A percentile compares a stretch with the other conserved stretches of the same genome.
phyloP scores from a whole-genome alignment of 306 rosid species.

The Fagus crenata region DNA sequence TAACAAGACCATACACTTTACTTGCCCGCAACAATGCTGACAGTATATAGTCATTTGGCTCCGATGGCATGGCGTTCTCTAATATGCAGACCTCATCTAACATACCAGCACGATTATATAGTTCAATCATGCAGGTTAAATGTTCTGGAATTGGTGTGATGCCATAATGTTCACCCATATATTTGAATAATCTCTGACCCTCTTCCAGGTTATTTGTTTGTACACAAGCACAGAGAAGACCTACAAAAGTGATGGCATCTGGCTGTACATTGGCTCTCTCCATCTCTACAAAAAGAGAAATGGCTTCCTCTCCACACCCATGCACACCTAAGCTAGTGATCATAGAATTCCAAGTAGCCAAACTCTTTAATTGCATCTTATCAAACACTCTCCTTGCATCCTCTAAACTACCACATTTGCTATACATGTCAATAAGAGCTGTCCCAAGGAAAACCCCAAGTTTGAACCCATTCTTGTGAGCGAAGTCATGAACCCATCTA shows the following conservation, averaged over 20 bases:
- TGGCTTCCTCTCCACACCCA: slow-evolving; percentile 57
- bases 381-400: slow-evolving; percentile 54
- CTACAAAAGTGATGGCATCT: slow-evolving; percentile 41
- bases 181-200: slow-evolving; percentile 21
- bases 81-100: slow-evolving; percentile 30
- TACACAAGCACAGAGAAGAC: slow-evolving; percentile 34
- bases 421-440: slow-evolving; percentile 69
- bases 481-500: slow-evolving; percentile 54
- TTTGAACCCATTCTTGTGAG: slow-evolving; percentile 46
- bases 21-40: neutral
- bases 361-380: slow-evolving; percentile 42
- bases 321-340: slow-evolving; percentile 75
- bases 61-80: slow-evolving; percentile 13
- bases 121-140: slow-evolving; percentile 50
- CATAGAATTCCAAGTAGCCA: slow-evolving; percentile 77
- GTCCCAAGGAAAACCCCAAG: slow-evolving; percentile 56
- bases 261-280: slow-evolving; percentile 35
- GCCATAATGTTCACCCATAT: slow-evolving; percentile 53
- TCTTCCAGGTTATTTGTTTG: slow-evolving; percentile 29
- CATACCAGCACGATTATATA: slow-evolving; percentile 39
- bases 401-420: slow-evolving; percentile 65
- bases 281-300: slow-evolving; percentile 48
- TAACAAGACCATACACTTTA: neutral
- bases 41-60: neutral
- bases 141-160: slow-evolving; percentile 56